Conservation (phyloP, 495 filamentous ascomycete species). For the Daldinia concentrica region DNA sequence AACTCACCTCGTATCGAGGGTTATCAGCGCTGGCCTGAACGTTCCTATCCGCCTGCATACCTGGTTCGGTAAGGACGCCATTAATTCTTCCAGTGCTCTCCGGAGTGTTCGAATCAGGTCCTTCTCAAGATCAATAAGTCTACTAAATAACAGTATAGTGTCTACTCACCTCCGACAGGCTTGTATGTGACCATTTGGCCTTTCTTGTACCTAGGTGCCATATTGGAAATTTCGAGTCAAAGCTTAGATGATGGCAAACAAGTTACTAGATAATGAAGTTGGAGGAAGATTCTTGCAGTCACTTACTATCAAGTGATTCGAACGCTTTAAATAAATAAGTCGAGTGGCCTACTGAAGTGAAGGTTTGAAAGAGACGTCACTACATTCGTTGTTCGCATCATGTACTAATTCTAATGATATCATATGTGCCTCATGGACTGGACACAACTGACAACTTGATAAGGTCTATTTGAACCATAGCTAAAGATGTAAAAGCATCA, state of each 20-base stretch:
- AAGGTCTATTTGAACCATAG: background rate
- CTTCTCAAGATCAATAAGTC: constrained; percentile 29
- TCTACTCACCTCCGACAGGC: constrained; percentile 46
- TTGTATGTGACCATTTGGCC: constrained; percentile 51
- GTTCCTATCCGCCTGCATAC: constrained; percentile 47
- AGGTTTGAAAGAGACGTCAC: constrained; percentile 32
- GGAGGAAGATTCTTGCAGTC: background rate
- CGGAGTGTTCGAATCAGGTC: constrained; percentile 51
- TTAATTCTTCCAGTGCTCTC: constrained; percentile 49
- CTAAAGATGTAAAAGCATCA: constrained; percentile 6
- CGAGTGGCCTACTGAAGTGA: background rate
- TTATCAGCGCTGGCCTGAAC: constrained; percentile 49
- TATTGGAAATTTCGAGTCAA: constrained; percentile 2
- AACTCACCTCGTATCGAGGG: constrained; percentile 51
- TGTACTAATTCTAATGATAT: constrained; percentile 27
- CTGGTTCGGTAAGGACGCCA: constrained; percentile 50
- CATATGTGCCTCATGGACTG: constrained; percentile 21
- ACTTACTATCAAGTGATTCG: background rate
- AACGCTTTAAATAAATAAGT: constrained; percentile 14
- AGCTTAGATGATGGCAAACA: background rate
- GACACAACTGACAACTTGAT: background rate
- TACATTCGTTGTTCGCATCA: constrained; percentile 25
- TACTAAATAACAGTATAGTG: background rate
- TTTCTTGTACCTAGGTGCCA: constrained; percentile 37
- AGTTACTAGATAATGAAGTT: background rate